phyloP scores from a whole-genome alignment of 1,284 basidiomycete species.

The Apiotrichum siamense region DNA sequence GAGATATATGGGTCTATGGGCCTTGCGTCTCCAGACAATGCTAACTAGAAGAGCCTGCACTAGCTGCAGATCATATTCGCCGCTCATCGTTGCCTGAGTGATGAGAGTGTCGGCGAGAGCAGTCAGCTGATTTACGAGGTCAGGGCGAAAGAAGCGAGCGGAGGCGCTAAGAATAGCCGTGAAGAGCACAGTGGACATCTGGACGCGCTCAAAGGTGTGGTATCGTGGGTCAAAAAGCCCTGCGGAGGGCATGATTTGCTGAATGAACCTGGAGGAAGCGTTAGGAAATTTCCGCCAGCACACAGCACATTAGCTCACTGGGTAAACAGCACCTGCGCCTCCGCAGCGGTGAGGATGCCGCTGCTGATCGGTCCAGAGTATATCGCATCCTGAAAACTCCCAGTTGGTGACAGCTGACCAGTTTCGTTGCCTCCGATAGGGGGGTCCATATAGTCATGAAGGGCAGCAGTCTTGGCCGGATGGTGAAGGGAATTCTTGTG shows the following conservation, averaged over 20 bases:
- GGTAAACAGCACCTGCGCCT: constrained; percentile 5
- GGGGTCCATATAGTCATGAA: constrained; percentile 7
- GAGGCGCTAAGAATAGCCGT: constrained; percentile 24
- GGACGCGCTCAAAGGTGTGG: constrained; percentile 14
- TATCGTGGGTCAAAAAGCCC: constrained; percentile 10
- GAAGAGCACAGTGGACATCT: constrained; percentile 9
- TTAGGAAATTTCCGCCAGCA: background rate
- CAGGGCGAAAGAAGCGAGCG: constrained; percentile 16
- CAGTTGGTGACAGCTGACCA: background rate
- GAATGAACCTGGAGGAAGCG: constrained; percentile 3
- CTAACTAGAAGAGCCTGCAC: constrained; percentile 17
- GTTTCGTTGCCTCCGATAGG: background rate
- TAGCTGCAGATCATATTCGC: constrained; percentile 11
- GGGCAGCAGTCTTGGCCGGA: background rate
- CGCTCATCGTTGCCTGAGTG: constrained; percentile 9
- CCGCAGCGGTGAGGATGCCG: constrained; percentile 5
- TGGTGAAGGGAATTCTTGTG: background rate
- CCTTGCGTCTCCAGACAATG: constrained; percentile 13
- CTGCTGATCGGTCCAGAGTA: constrained; percentile 3
- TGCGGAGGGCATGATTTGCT: background rate
- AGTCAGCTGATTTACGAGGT: constrained; percentile 9
- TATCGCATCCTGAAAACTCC: background rate
- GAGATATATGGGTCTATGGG: constrained; percentile 17
- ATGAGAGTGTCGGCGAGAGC: constrained; percentile 16
- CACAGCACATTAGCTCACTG: constrained; percentile 4